phyloP scores from a whole-genome alignment of 2,329 filamentous ascomycete species.

The Hymenoscyphus fraxineus region DNA sequence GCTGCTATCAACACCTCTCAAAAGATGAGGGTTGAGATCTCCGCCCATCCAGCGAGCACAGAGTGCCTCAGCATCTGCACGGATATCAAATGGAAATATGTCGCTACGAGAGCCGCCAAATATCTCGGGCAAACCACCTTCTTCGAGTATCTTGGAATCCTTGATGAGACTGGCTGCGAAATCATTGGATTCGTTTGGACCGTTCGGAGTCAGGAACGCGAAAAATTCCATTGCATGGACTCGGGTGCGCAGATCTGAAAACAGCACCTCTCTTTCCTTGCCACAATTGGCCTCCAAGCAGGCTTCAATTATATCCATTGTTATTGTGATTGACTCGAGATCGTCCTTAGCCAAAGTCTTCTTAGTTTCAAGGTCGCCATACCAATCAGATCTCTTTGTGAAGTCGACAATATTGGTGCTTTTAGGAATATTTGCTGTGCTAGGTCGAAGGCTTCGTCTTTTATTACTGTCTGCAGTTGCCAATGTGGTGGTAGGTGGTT shows the following conservation, averaged over 20 bases:
- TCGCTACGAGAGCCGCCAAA: conserved; percentile 34
- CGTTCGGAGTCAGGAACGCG: conserved; percentile 19
- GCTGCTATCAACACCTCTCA: conserved; percentile 34
- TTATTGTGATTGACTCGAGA: conserved; percentile 11
- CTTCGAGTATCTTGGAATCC: conserved; percentile 28
- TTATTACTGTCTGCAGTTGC: neutral
- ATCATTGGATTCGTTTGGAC: neutral
- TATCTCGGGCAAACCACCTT: conserved; percentile 40
- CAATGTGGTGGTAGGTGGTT: no score
- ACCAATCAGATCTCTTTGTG: conserved; percentile 17
- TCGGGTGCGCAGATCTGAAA: conserved; percentile 22
- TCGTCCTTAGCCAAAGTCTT: conserved; percentile 13
- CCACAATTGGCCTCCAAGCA: conserved; percentile 13
- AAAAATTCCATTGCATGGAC: conserved; percentile 33
- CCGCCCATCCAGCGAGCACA: conserved; percentile 40
- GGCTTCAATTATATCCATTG: conserved; percentile 16
- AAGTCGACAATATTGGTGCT: conserved; percentile 10
- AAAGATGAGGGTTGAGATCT: conserved; percentile 42
- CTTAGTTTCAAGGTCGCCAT: conserved; percentile 11
- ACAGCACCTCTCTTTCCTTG: conserved; percentile 2
- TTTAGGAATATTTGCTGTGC: conserved; percentile 1
- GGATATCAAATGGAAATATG: conserved; percentile 44
- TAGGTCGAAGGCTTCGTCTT: neutral
- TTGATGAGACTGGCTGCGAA: conserved; percentile 21
- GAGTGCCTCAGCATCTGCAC: conserved; percentile 44